Evolutionary conservation across 148 eudicot species (phyloP).

Genomic region (Limonium bicolor): DNA sequence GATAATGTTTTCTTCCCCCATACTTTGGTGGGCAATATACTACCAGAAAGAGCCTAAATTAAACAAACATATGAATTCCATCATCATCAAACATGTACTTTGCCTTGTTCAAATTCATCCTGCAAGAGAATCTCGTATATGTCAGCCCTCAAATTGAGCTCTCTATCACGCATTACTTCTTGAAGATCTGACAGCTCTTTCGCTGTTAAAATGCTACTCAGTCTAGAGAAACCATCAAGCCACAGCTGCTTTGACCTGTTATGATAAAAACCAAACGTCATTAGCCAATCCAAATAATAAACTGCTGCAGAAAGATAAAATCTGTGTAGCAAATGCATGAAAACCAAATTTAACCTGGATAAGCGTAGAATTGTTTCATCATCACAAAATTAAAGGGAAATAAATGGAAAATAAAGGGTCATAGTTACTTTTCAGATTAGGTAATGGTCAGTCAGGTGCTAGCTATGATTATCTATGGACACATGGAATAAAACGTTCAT

Average conservation of each 20-base stretch:
- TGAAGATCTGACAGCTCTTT: constrained; percentile 88
- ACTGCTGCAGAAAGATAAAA: neutral
- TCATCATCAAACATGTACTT: neutral
- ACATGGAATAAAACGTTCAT: too few species aligned
- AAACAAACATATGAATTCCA: too few species aligned
- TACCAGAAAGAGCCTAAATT: too few species aligned
- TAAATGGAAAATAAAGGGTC: too few species aligned
- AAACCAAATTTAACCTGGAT: too few species aligned
- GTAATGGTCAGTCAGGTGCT: too few species aligned
- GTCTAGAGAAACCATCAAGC: constrained; percentile 78
- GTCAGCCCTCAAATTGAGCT: constrained; percentile 80
- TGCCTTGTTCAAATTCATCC: constrained; percentile 24
- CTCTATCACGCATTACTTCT: constrained; percentile 92
- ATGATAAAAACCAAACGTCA: neutral
- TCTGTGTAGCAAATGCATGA: neutral
- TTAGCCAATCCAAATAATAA: neutral
- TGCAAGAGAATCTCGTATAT: constrained; percentile 77
- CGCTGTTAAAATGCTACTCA: constrained; percentile 35
- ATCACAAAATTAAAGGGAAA: too few species aligned
- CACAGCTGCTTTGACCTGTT: constrained; percentile 79
- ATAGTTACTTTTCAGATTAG: too few species aligned
- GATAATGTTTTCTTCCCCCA: too few species aligned
- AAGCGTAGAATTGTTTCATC: too few species aligned
- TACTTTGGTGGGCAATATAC: too few species aligned
- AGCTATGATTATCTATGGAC: too few species aligned